A percentile compares a stretch with the other conserved stretches of the same genome.
These are phyloP conservation scores for Diplotaxis tenuifolia DNA, from an alignment of 345 rosid genomes.

Conservation along the genomic window DNA sequence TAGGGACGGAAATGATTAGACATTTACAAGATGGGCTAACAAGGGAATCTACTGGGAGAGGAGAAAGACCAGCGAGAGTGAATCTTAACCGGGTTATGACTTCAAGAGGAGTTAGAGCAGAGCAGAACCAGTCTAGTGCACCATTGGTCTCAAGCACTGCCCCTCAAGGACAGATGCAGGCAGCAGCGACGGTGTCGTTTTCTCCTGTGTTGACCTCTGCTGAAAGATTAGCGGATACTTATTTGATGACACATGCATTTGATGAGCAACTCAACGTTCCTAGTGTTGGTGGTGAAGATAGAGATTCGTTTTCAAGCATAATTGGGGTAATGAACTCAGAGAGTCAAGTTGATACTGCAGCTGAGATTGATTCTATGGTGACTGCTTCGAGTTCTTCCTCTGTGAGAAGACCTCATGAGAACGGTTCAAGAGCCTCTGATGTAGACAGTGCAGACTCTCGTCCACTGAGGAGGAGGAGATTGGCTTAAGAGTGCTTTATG, in stretches of 20 bases:
- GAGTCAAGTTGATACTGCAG: conserved; percentile 73
- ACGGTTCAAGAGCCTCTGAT: conserved; percentile 57
- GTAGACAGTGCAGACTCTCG: conserved; percentile 73
- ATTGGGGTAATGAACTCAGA: conserved; percentile 76
- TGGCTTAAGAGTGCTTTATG: neutral
- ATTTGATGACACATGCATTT: conserved; percentile 38
- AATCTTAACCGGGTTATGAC: conserved; percentile 47
- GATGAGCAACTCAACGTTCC: conserved; percentile 43
- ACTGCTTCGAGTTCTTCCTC: conserved; percentile 68
- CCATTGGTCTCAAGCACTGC: conserved; percentile 38
- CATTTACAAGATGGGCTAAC: conserved; percentile 59
- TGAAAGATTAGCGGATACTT: conserved; percentile 50
- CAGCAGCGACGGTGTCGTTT: conserved; percentile 23
- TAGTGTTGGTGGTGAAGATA: conserved; percentile 59
- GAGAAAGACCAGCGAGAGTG: conserved; percentile 21
- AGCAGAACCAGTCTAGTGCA: conserved; percentile 45
- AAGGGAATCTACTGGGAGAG: conserved; percentile 50
- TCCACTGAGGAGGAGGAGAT: conserved; percentile 42
- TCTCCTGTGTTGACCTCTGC: conserved; percentile 47
- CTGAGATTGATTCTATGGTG: conserved; percentile 70
- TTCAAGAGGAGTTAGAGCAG: conserved; percentile 64
- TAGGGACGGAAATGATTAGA: conserved; percentile 61
- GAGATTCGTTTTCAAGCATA: conserved; percentile 78
- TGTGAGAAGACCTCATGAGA: conserved; percentile 51
- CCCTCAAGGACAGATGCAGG: conserved; percentile 38